These are phyloP conservation scores for Epichloe gansuensis DNA, from an alignment of 2,329 filamentous ascomycete species.

Conservation along the genomic window DNA sequence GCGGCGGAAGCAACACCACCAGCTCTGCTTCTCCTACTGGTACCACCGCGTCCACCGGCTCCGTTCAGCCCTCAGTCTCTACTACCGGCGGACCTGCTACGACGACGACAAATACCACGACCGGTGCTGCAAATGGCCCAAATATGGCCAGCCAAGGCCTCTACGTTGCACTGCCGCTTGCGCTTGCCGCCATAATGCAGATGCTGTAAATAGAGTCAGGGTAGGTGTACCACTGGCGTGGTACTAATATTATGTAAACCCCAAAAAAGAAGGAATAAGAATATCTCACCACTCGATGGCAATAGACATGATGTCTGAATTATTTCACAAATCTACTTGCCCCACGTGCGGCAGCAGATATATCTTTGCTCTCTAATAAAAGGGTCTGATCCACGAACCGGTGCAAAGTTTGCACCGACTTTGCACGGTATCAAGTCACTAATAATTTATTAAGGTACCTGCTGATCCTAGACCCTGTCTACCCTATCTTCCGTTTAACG, in stretches of 20 bases:
- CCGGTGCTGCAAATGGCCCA: not conserved
- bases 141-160: not conserved
- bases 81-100: not conserved
- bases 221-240: not conserved
- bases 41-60: not conserved
- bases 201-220: not conserved
- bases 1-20: constrained; percentile 2
- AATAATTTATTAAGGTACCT: too few species aligned
- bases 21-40: not conserved
- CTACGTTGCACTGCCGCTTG: constrained; percentile 2
- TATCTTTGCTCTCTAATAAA: too few species aligned
- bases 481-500: too few species aligned
- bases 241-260: too few species aligned
- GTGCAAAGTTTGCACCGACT: too few species aligned
- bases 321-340: too few species aligned
- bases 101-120: constrained; percentile 1
- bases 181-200: constrained; percentile 1
- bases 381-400: too few species aligned
- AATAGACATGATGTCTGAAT: too few species aligned
- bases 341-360: too few species aligned
- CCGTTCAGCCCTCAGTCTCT: not conserved
- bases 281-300: too few species aligned
- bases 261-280: not conserved
- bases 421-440: too few species aligned
- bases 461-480: too few species aligned